These are phyloP conservation scores for Acanthamoeba lenticulata DNA, from an alignment of 208 protist genomes.

Conservation along the genomic window DNA sequence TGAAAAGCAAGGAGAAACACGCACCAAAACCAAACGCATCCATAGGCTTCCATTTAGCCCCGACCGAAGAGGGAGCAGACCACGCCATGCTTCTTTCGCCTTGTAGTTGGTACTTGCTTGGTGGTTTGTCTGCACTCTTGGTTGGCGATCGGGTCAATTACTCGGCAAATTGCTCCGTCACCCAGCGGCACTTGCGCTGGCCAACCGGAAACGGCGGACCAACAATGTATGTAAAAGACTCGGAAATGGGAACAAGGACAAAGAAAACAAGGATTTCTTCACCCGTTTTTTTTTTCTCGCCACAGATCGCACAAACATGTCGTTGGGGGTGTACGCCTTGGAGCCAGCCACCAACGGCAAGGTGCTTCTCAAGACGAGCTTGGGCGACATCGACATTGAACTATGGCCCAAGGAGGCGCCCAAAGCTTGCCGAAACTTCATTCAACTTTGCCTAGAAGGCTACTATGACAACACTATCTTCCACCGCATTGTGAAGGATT, in stretches of 20 bases:
- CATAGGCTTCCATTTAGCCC: conserved; percentile 65
- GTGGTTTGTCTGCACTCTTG: neutral
- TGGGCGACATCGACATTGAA: conserved; percentile 88
- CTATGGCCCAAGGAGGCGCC: conserved; percentile 87
- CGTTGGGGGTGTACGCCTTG: conserved; percentile 72
- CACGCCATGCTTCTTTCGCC: conserved; percentile 3
- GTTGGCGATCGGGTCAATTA: neutral
- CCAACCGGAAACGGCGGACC: neutral
- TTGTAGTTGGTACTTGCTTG: neutral
- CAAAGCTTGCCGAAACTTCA: conserved; percentile 81
- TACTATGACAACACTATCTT: conserved; percentile 88
- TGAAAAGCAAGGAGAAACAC: neutral
- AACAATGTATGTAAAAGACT: neutral
- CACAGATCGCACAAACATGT: neutral
- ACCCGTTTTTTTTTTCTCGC: neutral
- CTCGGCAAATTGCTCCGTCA: neutral
- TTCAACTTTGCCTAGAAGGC: conserved; percentile 82
- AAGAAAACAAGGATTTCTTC: too few species aligned
- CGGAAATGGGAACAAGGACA: neutral
- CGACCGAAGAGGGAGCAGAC: conserved; percentile 53
- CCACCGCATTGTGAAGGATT: conserved; percentile 84
- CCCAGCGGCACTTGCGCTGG: too few species aligned
- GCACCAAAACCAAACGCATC: conserved; percentile 35
- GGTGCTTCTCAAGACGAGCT: conserved; percentile 86
- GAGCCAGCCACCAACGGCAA: conserved; percentile 87